Percentiles rank a stretch among this genome's conserved stretches.
phyloP scores from a whole-genome alignment of 768 basidiomycete genomes.

The Lyophyllum semitale region DNA sequence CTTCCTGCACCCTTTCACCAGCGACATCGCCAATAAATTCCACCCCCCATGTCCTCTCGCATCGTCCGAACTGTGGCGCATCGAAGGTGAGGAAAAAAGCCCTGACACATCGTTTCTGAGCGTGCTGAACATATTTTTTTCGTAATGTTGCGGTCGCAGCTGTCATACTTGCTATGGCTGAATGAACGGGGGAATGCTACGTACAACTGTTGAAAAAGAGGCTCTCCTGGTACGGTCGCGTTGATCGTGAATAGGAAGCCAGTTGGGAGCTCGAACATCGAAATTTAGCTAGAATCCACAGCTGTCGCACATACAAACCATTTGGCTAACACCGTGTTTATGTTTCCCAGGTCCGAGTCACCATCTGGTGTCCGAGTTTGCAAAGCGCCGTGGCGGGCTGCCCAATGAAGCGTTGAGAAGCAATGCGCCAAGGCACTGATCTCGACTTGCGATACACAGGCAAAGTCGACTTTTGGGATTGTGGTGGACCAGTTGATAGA shows the following conservation, averaged over 20 bases:
- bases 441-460: slow-evolving; percentile 68
- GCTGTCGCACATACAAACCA: slow-evolving; percentile 29
- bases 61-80: slow-evolving; percentile 90
- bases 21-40: slow-evolving; percentile 80
- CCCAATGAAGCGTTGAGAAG: background rate
- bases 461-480: slow-evolving; percentile 68
- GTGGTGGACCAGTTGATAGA: slow-evolving; percentile 79
- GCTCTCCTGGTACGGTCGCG: slow-evolving; percentile 72
- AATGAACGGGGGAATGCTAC: slow-evolving; percentile 15
- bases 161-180: slow-evolving; percentile 1
- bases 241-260: slow-evolving; percentile 93
- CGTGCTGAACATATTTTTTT: slow-evolving; percentile 85
- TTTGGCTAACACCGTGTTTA: slow-evolving; percentile 59
- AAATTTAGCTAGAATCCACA: background rate
- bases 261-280: slow-evolving; percentile 77
- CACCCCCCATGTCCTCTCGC: slow-evolving; percentile 96
- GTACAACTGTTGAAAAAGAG: slow-evolving; percentile 82
- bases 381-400: slow-evolving; percentile 82
- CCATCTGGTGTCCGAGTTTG: slow-evolving; percentile 94
- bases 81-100: slow-evolving; percentile 96
- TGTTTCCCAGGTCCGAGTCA: slow-evolving; percentile 84
- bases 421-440: background rate
- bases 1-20: slow-evolving; percentile 13
- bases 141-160: slow-evolving; percentile 72
- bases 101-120: slow-evolving; percentile 86